Base-by-base conservation (phyloP, 2,329 filamentous ascomycete genomes). In the Calonectria pseudoturangicola region DNA sequence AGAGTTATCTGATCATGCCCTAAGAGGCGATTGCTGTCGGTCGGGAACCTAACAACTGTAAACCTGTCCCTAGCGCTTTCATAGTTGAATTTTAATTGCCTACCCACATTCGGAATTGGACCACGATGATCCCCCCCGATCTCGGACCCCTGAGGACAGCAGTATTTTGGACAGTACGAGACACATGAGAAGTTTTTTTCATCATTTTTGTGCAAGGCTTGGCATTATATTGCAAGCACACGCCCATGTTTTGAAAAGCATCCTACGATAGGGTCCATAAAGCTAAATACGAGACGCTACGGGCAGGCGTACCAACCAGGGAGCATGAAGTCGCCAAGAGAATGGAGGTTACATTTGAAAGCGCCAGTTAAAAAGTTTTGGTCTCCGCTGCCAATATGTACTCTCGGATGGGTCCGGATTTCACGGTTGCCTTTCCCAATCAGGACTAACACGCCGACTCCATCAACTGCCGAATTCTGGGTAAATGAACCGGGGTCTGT, bases 1-100 rank as follows among this genome's bases (percentile, higher is more conserved):
- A 48, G 45, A 48, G 45, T 48, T 48, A 48, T 48, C 45, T 48
- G 45, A 48, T 48, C 10, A 10, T 48, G 45, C 45, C 45, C 45
- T 48, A 48, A 48, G 54, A 58, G 33, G 30, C 51, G 30, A n/a
- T 39, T 36, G 21, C 12, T 21, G 39, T 58, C 21, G n/a, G 54
- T 16, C 21, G 33, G 54, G 12, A 15, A 16, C 12, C 10, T 15
- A 12, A 21, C 21, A 21, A 21, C 12, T 13, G 21, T 25, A 16
- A 58, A 27, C 30, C 13, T 41, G 10, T 27, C 21, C 15, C 30
- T 58, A 39, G 33, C n/a, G 30, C 21, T 10, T 21, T 15, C 15
- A 21, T 41, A 18, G 33, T 12, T 39, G 54, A 30, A 36, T 41
- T 58, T 58, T 58, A 41, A 58, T 58, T 58, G n/a, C 33, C 3